A percentile compares a stretch with the other conserved stretches of the same genome.
Evolutionary conservation across 192 early-diverging fungal genomes (phyloP).

Genomic region (Coemansia sp.): DNA sequence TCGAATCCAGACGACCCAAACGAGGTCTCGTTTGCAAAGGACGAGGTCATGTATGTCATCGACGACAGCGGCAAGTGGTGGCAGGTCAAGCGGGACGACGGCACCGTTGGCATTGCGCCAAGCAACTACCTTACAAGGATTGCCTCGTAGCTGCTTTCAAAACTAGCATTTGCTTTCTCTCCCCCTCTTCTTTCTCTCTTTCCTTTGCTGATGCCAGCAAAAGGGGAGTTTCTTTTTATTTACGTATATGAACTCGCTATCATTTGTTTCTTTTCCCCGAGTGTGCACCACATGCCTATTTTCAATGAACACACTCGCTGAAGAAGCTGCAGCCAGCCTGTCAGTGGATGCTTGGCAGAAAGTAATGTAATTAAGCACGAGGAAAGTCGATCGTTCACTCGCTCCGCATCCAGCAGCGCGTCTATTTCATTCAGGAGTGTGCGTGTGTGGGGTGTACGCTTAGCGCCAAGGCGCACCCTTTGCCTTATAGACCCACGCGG

Average conservation of each 20-base stretch:
- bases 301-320: too few relatives aligned
- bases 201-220: too few relatives aligned
- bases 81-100: slow-evolving; percentile 85
- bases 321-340: too few relatives aligned
- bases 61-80: slow-evolving; percentile 98
- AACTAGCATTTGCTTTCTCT: not conserved
- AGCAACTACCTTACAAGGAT: slow-evolving; percentile 77
- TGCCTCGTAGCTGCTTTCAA: slow-evolving; percentile 15
- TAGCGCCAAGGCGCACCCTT: slow-evolving; percentile 43
- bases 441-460: too few relatives aligned
- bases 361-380: too few relatives aligned
- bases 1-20: slow-evolving; percentile 91
- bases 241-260: not conserved
- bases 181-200: not conserved
- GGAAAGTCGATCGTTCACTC: not conserved
- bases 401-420: not conserved
- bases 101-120: slow-evolving; percentile 83
- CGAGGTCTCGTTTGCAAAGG: slow-evolving; percentile 88
- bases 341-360: too few relatives aligned
- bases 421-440: not conserved
- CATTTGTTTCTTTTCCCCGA: not conserved
- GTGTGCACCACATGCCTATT: not conserved
- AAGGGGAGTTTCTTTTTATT: not conserved
- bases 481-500: slow-evolving; percentile 46
- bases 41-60: slow-evolving; percentile 81